Evolutionary conservation across 2,329 filamentous ascomycete genomes (phyloP).

Genomic region (Xylariomycetidae sp.): DNA sequence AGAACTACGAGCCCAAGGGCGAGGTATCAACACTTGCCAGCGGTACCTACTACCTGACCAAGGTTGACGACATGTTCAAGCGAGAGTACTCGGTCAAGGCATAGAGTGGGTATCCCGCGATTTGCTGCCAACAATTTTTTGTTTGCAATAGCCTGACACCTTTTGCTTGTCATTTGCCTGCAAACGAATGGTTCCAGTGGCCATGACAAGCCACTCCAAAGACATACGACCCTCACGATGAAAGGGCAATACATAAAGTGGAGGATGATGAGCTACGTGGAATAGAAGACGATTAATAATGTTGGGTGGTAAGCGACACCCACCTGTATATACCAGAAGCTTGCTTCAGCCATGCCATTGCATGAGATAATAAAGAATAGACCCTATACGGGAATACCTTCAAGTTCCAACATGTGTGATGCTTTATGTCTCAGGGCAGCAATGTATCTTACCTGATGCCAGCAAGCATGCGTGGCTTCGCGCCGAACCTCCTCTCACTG

Average conservation of each 20-base stretch:
- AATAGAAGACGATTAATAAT: conserved; percentile 10
- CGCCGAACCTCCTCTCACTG: too few species aligned
- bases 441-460: too few species aligned
- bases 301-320: conserved; percentile 11
- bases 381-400: too few species aligned
- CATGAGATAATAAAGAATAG: conserved; percentile 21
- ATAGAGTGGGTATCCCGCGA: conserved; percentile 41
- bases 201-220: background rate
- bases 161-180: too few species aligned
- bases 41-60: conserved; percentile 72
- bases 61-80: conserved; percentile 82
- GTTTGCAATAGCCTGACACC: conserved; percentile 14
- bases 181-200: too few species aligned
- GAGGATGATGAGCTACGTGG: background rate
- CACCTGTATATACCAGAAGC: conserved; percentile 25
- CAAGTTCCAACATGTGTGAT: too few species aligned
- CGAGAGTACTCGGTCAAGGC: conserved; percentile 71
- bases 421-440: too few species aligned
- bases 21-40: conserved; percentile 58
- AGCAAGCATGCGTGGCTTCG: too few species aligned
- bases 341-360: conserved; percentile 7
- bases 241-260: background rate
- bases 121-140: too few species aligned
- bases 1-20: conserved; percentile 67
- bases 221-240: background rate